A percentile compares a stretch with the other conserved stretches of the same genome.
These are phyloP conservation scores for Penicillium dipodomyicola DNA, from an alignment of 495 filamentous ascomycete species.

Conservation along the genomic window DNA sequence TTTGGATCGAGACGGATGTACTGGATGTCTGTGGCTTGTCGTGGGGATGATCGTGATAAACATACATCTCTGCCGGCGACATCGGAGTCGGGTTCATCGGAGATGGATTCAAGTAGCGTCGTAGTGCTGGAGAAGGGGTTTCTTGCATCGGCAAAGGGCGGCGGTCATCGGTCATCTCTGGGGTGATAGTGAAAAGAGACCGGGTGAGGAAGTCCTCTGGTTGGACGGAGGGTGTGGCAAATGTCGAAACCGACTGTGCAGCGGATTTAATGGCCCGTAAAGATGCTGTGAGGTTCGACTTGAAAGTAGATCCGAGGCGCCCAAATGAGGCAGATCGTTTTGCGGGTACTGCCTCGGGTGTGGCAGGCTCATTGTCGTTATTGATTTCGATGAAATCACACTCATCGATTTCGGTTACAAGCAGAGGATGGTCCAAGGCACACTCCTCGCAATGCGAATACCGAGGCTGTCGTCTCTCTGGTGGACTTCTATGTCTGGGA, in stretches of 20 bases:
- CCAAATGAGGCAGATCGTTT: constrained; percentile 28
- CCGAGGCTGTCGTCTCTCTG: constrained; percentile 41
- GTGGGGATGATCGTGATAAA: constrained; percentile 48
- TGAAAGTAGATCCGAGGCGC: constrained; percentile 62
- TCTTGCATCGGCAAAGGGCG: constrained; percentile 74
- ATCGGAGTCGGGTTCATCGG: constrained; percentile 74
- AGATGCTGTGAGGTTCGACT: constrained; percentile 93
- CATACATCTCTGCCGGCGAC: constrained; percentile 64
- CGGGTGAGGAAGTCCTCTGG: constrained; percentile 89
- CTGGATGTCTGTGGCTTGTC: constrained; percentile 27
- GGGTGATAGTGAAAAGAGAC: constrained; percentile 73
- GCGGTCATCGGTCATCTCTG: constrained; percentile 83
- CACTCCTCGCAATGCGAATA: constrained; percentile 53
- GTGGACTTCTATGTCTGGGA: constrained; percentile 37
- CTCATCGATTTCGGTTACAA: constrained; percentile 39
- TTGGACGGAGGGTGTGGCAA: constrained; percentile 69
- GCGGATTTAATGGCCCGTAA: constrained; percentile 82
- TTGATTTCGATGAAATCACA: constrained; percentile 28
- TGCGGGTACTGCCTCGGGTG: constrained; percentile 18
- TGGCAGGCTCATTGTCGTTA: constrained; percentile 19
- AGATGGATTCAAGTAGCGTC: constrained; percentile 88
- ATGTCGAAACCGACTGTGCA: constrained; percentile 76
- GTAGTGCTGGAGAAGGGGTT: constrained; percentile 78
- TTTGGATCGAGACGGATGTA: constrained; percentile 73
- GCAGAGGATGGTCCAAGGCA: constrained; percentile 55